Evolutionary conservation across 495 filamentous ascomycete species (phyloP).

Genomic region (Collariella sp.): DNA sequence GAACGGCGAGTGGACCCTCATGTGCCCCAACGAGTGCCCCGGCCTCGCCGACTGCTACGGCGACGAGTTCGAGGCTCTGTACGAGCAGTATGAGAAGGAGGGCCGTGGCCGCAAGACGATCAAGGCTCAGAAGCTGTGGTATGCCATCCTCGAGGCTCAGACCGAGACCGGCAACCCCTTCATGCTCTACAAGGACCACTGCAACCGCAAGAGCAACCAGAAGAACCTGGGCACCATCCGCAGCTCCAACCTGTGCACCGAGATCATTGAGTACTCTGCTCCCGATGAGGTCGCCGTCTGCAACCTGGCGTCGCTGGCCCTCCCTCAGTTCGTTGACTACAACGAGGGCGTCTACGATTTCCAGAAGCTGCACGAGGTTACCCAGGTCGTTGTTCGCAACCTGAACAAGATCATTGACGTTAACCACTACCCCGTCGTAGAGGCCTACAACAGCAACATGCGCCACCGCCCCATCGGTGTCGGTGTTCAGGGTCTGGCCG

Average conservation of each 20-base stretch:
- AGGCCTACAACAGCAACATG: conserved; percentile 91
- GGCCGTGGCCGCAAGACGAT: conserved; percentile 81
- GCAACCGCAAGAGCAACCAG: conserved; percentile 98
- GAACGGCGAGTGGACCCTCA: conserved; percentile 92
- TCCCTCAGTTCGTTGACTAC: conserved; percentile 83
- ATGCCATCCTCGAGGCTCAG: conserved; percentile 93
- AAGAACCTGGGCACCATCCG: conserved; percentile 97
- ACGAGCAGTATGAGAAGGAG: conserved; percentile 87
- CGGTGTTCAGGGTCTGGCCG: conserved; percentile 97
- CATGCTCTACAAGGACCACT: conserved; percentile 98
- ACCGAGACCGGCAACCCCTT: conserved; percentile 98
- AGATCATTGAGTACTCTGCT: conserved; percentile 95
- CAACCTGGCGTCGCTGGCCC: conserved; percentile 89
- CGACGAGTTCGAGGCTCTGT: conserved; percentile 92
- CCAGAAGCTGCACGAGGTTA: conserved; percentile 86
- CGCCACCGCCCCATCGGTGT: conserved; percentile 90
- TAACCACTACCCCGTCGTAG: conserved; percentile 92
- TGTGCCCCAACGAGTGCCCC: conserved; percentile 93
- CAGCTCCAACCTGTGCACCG: conserved; percentile 97
- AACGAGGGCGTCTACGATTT: conserved; percentile 80
- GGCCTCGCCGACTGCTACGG: conserved; percentile 94
- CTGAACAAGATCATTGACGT: conserved; percentile 95
- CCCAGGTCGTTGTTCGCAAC: conserved; percentile 80
- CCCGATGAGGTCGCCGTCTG: conserved; percentile 98
- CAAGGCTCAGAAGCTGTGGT: conserved; percentile 99